These are phyloP conservation scores for Saccharomycopsis schoenii DNA, from an alignment of 805 yeast genomes.

Conservation along the genomic window DNA sequence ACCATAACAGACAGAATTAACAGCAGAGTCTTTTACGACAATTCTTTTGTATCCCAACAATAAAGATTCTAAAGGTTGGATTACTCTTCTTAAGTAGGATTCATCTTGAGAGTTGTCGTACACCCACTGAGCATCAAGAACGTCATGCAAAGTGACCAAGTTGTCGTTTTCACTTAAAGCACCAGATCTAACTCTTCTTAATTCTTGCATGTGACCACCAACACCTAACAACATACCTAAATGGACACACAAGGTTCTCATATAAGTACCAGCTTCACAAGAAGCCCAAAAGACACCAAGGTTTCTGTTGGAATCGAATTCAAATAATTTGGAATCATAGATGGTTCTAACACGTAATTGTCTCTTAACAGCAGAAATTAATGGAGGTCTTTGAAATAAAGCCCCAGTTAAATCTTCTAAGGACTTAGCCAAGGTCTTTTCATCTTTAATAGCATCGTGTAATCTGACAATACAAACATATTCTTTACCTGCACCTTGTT, in stretches of 20 bases:
- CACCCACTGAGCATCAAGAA: constrained; percentile 95
- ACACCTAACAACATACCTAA: constrained; percentile 96
- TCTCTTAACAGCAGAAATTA: constrained; percentile 97
- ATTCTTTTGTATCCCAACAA: constrained; percentile 93
- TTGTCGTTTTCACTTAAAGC: constrained; percentile 85
- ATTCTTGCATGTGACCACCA: constrained; percentile 99
- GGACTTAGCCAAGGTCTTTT: constrained; percentile 76
- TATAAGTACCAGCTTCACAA: constrained; percentile 99
- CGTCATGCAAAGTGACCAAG: constrained; percentile 93
- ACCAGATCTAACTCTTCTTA: constrained; percentile 98
- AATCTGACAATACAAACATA: constrained; percentile 95
- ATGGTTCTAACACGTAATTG: constrained; percentile 97
- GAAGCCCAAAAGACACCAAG: constrained; percentile 99
- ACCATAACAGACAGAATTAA: constrained; percentile 96
- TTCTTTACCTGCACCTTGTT: constrained; percentile 99
- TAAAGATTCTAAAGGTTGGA: constrained; percentile 90
- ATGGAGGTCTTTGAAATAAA: constrained; percentile 97
- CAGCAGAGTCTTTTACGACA: constrained; percentile 92
- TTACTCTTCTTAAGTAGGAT: constrained; percentile 84
- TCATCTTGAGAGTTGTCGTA: constrained; percentile 97
- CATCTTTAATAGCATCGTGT: constrained; percentile 87
- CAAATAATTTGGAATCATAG: constrained; percentile 90
- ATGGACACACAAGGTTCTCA: constrained; percentile 98
- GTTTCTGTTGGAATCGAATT: constrained; percentile 94
- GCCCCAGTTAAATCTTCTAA: constrained; percentile 97